Evolutionary conservation across 2,329 filamentous ascomycete genomes (phyloP).

Genomic region (Aspergillus latus): DNA sequence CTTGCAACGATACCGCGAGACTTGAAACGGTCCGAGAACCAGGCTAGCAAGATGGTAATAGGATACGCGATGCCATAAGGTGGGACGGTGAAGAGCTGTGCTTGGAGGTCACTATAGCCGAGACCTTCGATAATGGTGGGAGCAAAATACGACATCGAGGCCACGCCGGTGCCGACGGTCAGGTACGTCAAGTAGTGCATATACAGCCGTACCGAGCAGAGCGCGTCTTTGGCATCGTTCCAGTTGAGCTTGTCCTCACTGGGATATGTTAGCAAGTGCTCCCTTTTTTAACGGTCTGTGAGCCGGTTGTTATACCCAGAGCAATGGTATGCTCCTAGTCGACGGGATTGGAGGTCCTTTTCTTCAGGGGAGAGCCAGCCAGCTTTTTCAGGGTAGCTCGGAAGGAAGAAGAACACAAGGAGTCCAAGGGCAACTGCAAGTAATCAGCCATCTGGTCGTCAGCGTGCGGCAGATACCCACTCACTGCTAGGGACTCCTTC

Average conservation of each 20-base stretch:
- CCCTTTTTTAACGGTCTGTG: background rate
- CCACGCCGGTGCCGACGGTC: background rate
- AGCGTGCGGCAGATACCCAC: background rate
- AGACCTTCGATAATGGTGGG: constrained; percentile 23
- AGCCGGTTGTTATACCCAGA: background rate
- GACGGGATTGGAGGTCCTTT: constrained; percentile 8
- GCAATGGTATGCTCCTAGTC: background rate
- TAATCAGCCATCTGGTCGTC: background rate
- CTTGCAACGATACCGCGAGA: background rate
- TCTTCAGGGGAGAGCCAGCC: constrained; percentile 18
- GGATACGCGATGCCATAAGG: constrained; percentile 19
- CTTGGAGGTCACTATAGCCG: constrained; percentile 20
- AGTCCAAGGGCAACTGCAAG: background rate
- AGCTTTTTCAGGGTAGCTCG: constrained; percentile 23
- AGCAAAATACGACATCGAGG: constrained; percentile 36
- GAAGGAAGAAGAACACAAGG: constrained; percentile 19
- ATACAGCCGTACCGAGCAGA: background rate
- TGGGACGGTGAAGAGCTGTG: constrained; percentile 24
- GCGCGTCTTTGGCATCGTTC: constrained; percentile 9
- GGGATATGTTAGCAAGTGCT: background rate
- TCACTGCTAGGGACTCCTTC: constrained; percentile 9
- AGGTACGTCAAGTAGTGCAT: constrained; percentile 11
- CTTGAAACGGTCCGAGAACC: constrained; percentile 4
- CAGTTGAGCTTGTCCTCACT: constrained; percentile 11
- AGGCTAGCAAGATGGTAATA: constrained; percentile 13